Percentiles rank a stretch among this genome's conserved stretches.
phyloP scores from a whole-genome alignment of 1,284 basidiomycete genomes.

The Puccinia novopanici region DNA sequence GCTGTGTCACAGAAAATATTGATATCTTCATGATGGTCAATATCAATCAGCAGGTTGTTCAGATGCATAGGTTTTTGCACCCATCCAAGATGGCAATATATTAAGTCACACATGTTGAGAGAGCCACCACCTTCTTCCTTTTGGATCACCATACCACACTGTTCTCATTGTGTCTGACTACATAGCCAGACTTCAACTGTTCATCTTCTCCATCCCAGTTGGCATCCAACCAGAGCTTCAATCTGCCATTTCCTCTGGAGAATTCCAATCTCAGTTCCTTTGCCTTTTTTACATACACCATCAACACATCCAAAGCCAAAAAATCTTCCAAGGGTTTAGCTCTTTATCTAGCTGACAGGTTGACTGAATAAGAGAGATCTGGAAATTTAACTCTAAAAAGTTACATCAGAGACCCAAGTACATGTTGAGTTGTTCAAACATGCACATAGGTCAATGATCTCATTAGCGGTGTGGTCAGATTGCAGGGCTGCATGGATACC shows the following conservation, averaged over 20 bases:
- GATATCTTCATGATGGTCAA: background rate
- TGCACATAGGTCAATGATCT: too few relatives aligned
- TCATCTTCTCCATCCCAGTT: slow-evolving; percentile 19
- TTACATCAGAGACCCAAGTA: slow-evolving; percentile 33
- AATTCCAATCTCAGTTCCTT: background rate
- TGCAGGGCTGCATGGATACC: too few relatives aligned
- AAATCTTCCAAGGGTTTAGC: background rate
- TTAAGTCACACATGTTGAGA: too few relatives aligned
- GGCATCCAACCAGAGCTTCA: too few relatives aligned
- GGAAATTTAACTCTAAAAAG: background rate
- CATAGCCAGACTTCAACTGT: background rate
- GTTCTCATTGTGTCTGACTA: background rate
- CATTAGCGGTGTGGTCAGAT: too few relatives aligned
- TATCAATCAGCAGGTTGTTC: background rate
- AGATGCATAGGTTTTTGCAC: background rate
- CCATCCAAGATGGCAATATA: background rate
- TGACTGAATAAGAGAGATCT: slow-evolving; percentile 6
- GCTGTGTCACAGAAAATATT: background rate
- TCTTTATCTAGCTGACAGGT: background rate
- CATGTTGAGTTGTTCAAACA: too few relatives aligned
- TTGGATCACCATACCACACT: background rate
- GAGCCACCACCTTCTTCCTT: slow-evolving; percentile 8
- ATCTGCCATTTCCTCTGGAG: too few relatives aligned
- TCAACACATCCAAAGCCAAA: slow-evolving; percentile 9
- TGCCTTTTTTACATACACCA: background rate